Base-by-base conservation (phyloP, 2,329 filamentous ascomycete species). In the Trichoderma oligosporum region DNA sequence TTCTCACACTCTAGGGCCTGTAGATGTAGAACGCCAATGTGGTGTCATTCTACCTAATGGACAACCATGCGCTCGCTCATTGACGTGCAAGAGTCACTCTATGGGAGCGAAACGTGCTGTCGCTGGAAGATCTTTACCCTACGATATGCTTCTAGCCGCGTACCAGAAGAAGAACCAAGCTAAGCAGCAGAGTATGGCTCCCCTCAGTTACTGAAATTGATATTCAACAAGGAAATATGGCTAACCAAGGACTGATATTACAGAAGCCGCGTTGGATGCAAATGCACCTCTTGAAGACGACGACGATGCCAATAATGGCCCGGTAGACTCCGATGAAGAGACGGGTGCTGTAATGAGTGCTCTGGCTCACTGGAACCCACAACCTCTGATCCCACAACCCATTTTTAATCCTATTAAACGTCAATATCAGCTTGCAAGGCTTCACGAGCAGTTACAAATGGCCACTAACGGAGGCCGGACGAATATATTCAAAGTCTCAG, bases 131-230 rank as follows among this genome's bases (percentile, higher is more conserved):
- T 94, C 89, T 42, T 75, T 96, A 59, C 92, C 92, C 1, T 97
- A 97, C 68, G 91, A 96, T 71, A 94, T 96, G 87, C 77, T 97
- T 36, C 80, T 97, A 35, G 86, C 88, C 12, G 87, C 88, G 7
- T 94, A 94, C 67, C 89, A 94, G 72, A 97, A 97, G 81, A 97
- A 97, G 79, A 99, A 99, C 67, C 94, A 97, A 72, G 94, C 94
- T 20, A 96, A 96, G 68, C 90, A 96, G 76, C 94, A 97, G 73
- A 96, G 90, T 92, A 79, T 75, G 87, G 81, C 41, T 36, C 54
- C 14, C 36, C 22, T 4, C 9, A 24, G 6, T 18, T 18, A 12
- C 7, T 14, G 27, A 31, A 18, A 51, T 14, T 33, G 12, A 33
- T 24, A 16, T 11, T 14, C 7, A 14, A 22, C 22, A 24, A 45